phyloP scores from a whole-genome alignment of 2,329 filamentous ascomycete species.

The Parastagonospora nodorum region DNA sequence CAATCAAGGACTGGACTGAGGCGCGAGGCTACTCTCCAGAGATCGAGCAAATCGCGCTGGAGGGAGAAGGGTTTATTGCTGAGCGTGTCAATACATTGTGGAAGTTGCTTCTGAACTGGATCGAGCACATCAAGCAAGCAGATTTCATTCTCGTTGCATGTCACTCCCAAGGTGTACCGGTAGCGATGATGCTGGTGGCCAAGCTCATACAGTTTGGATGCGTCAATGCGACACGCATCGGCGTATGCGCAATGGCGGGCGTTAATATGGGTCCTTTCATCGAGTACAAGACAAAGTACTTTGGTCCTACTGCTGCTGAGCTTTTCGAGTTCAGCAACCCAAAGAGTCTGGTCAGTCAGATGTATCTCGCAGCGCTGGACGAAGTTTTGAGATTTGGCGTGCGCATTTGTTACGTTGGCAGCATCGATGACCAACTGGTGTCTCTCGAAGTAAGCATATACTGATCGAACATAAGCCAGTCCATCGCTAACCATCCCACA shows the following conservation, averaged over 20 bases:
- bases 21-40: constrained; percentile 71
- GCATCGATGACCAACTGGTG: constrained; percentile 95
- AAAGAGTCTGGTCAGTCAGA: constrained; percentile 78
- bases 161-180: constrained; percentile 94
- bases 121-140: constrained; percentile 83
- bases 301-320: constrained; percentile 90
- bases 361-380: constrained; percentile 77
- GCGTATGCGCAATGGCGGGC: constrained; percentile 87
- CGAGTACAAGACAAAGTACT: constrained; percentile 86
- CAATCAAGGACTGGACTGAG: constrained; percentile 82
- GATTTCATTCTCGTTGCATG: constrained; percentile 93
- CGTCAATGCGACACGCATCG: constrained; percentile 72
- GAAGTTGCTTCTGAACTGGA: constrained; percentile 94
- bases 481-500: constrained; percentile 57
- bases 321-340: constrained; percentile 91
- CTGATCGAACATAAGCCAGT: background rate
- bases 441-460: constrained; percentile 72
- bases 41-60: constrained; percentile 91
- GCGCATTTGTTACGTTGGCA: constrained; percentile 85
- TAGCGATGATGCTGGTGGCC: constrained; percentile 87
- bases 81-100: constrained; percentile 91
- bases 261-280: constrained; percentile 92
- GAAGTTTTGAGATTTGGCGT: constrained; percentile 78
- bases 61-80: constrained; percentile 90
- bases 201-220: constrained; percentile 92